Conservation (phyloP, 2,329 filamentous ascomycete species). For the Sarocladium oryzae region DNA sequence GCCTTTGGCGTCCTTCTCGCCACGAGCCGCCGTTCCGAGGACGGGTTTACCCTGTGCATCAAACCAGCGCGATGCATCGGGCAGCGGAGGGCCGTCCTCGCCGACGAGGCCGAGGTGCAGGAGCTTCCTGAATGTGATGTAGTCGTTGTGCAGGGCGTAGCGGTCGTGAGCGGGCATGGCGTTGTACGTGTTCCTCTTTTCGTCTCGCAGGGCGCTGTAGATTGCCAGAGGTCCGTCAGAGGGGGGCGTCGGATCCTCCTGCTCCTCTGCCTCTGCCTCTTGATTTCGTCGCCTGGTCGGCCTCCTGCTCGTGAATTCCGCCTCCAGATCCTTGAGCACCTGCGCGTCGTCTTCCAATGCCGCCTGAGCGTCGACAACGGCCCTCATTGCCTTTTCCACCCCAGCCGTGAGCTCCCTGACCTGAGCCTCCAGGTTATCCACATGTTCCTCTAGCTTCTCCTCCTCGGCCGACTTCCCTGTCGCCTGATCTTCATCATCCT, state of each 20-base stretch:
- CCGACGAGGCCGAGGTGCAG: conserved; percentile 49
- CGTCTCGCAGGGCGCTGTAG: conserved; percentile 28
- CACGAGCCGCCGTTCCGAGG: conserved; percentile 17
- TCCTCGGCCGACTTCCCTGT: conserved; percentile 28
- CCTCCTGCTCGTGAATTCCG: conserved; percentile 16
- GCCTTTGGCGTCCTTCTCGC: conserved; percentile 1
- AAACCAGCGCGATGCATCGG: conserved; percentile 51
- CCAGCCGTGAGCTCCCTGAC: conserved; percentile 36
- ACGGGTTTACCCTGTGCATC: conserved; percentile 36
- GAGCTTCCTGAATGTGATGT: conserved; percentile 50
- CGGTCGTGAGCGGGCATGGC: conserved; percentile 35
- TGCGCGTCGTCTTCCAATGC: conserved; percentile 42
- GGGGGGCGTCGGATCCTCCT: conserved; percentile 17
- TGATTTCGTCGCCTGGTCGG: neutral
- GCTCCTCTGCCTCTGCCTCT: no score
- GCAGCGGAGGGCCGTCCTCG: conserved; percentile 42
- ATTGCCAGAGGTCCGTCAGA: conserved; percentile 21
- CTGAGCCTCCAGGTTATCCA: conserved; percentile 30
- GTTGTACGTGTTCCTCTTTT: conserved; percentile 36
- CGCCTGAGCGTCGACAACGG: conserved; percentile 41
- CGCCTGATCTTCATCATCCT: no score
- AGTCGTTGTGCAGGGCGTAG: conserved; percentile 52
- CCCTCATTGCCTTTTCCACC: conserved; percentile 40
- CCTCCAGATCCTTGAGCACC: conserved; percentile 31
- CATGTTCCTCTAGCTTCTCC: conserved; percentile 30